Evolutionary conservation across 495 filamentous ascomycete species (phyloP), one percentile per base, ranked within the genome.

Genomic region (Cercophora samala): DNA sequence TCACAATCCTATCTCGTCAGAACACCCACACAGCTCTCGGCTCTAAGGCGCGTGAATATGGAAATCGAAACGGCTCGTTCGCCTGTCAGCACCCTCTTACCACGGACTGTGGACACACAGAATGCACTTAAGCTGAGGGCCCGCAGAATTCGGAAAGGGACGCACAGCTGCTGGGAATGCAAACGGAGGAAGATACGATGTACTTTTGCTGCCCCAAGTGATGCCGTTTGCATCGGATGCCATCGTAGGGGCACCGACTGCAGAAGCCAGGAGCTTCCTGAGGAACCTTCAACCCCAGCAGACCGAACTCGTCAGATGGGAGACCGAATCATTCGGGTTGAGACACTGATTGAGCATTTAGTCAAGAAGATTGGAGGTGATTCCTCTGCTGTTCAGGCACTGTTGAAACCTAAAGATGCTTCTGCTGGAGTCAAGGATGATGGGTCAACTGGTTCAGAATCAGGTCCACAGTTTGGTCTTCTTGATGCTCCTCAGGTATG

Each of bases 91-190:
- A 15, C 53, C 53, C 53, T 23, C 8, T 21, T 18, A 5, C 53
- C 53, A 21, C 5, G 22, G 5, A 19, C 5, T 5, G n/a, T 9
- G n/a, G 15, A 23, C n/a, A 56, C 53, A 9, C n/a, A 56, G 53
- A 23, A 19, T 4, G 53, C n/a, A 56, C 53, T 23, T 4, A 23
- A 56, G 5, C 18, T 23, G n/a, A 21, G 22, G 53, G n/a, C n/a
- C 53, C 53, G 53, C 53, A 56, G 53, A 23, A 56, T 83, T 42
- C 78, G 82, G 21, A 85, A 84, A 65, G 82, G 83, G 15, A 84
- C 82, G 1, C 77, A 73, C 17, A 83, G 80, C 64, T 85, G 82
- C 67, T 84, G 81, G 81, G 82, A 83, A 66, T 84, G 83, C 72
- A 83, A 82, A 63, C 79, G 77, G 60, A 77, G 82, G 2, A 85